Conservation (phyloP, 1,139 yeast species). For the Sugiyamaella neomexicana region DNA sequence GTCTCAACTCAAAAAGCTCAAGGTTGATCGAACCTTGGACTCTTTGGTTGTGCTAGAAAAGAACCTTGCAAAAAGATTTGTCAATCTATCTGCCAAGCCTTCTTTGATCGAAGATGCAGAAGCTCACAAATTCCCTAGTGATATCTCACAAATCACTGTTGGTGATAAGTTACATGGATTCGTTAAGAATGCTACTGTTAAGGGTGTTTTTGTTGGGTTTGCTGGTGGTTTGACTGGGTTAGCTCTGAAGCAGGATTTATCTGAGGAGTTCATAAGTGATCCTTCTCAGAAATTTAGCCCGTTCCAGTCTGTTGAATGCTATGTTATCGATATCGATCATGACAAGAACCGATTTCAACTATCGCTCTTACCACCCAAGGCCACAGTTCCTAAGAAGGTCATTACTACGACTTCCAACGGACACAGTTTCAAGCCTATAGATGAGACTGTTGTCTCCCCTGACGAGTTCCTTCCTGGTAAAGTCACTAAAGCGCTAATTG, state of each 20-base stretch:
- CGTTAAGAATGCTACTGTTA: conserved; percentile 69
- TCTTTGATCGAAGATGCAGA: conserved; percentile 68
- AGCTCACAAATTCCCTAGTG: conserved; percentile 54
- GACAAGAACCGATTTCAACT: conserved; percentile 70
- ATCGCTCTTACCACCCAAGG: conserved; percentile 45
- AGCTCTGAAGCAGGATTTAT: conserved; percentile 73
- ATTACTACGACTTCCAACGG: neutral
- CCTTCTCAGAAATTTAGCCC: conserved; percentile 55
- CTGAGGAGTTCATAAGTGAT: conserved; percentile 50
- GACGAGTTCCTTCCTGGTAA: conserved; percentile 62
- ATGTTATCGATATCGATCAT: conserved; percentile 39
- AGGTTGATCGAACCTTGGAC: conserved; percentile 68
- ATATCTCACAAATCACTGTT: conserved; percentile 59
- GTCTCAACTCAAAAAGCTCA: conserved; percentile 77
- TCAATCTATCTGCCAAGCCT: conserved; percentile 63
- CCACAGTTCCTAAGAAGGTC: conserved; percentile 13
- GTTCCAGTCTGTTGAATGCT: conserved; percentile 67
- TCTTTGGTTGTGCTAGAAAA: conserved; percentile 64
- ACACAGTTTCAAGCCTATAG: conserved; percentile 56
- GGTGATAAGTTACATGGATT: conserved; percentile 58
- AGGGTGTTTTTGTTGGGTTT: conserved; percentile 81
- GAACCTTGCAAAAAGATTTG: conserved; percentile 58
- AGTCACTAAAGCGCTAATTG: conserved; percentile 59
- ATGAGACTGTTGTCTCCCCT: conserved; percentile 48
- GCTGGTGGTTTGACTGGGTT: conserved; percentile 81